These are phyloP conservation scores for Fennellomyces sp. DNA, from an alignment of 371 early-diverging fungal genomes.

Conservation along the genomic window DNA sequence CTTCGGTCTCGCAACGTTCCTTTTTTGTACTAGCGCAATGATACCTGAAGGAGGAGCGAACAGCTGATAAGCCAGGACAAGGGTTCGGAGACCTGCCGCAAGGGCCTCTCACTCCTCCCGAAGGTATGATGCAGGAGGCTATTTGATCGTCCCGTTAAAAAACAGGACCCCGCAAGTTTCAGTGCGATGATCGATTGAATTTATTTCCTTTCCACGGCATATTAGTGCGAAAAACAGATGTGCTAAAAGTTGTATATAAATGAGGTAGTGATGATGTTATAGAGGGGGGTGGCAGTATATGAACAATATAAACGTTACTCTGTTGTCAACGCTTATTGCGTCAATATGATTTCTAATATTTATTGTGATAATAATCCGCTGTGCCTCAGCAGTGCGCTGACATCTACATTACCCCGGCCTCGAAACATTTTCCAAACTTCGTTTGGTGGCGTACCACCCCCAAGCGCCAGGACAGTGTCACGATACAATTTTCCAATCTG, in stretches of 20 bases:
- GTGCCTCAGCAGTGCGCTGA: slow-evolving; percentile 62
- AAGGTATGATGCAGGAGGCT: too few relatives aligned
- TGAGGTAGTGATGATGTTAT: not conserved
- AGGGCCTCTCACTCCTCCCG: not conserved
- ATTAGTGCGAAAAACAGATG: not conserved
- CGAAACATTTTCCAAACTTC: slow-evolving; percentile 65
- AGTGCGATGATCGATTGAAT: slow-evolving; percentile 11
- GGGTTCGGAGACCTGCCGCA: not conserved
- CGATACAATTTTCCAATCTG: slow-evolving; percentile 61
- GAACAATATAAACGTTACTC: not conserved
- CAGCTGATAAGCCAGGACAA: not conserved
- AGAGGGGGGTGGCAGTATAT: too few relatives aligned
- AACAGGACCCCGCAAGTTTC: not conserved
- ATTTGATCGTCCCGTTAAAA: slow-evolving; percentile 3
- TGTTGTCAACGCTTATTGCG: not conserved
- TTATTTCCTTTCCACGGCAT: not conserved
- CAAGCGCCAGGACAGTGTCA: slow-evolving; percentile 66
- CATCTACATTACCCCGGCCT: slow-evolving; percentile 58
- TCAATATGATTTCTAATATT: not conserved
- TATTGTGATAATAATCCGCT: slow-evolving; percentile 40
- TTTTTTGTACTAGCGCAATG: not conserved
- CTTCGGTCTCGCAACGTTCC: too few relatives aligned
- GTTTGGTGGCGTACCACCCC: slow-evolving; percentile 64
- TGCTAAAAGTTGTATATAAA: not conserved
- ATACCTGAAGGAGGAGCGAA: not conserved